Evolutionary conservation across 179 eudicot species (phyloP).

Genomic region (Camellia oleifera): DNA sequence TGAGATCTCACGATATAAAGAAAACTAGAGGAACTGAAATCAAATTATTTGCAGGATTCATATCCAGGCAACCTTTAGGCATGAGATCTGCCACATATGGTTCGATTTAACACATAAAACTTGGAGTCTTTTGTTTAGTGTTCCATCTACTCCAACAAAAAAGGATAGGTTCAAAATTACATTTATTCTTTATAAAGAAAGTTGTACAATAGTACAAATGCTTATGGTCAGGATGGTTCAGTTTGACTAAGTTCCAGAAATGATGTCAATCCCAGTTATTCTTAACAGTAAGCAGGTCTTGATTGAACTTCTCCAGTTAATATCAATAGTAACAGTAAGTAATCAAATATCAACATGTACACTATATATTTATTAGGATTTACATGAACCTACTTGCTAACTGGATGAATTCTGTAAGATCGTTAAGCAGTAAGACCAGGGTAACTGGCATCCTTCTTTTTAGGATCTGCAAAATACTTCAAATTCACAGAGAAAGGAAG

Average conservation of each 20-base stretch:
- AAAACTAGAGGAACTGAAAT: too few species aligned
- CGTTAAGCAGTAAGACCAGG: too few species aligned
- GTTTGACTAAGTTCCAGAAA: neutral
- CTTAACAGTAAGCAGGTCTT: neutral
- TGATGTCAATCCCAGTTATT: neutral
- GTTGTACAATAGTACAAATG: neutral
- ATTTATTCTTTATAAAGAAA: neutral
- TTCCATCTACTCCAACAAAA: neutral
- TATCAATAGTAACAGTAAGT: neutral
- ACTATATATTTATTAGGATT: too few species aligned
- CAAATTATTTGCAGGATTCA: too few species aligned
- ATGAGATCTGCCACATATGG: neutral
- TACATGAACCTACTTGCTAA: too few species aligned
- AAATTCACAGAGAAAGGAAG: too few species aligned
- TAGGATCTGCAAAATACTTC: too few species aligned
- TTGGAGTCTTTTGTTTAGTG: neutral
- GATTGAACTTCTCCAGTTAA: neutral
- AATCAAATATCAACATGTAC: too few species aligned
- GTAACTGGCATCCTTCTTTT: too few species aligned
- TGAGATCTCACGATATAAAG: too few species aligned
- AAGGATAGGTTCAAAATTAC: neutral
- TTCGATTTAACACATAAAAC: neutral
- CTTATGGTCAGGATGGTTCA: neutral
- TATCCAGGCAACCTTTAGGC: too few species aligned
- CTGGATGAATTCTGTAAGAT: too few species aligned